Base-by-base conservation (phyloP, 176 grass and related monocot genomes). In the Melocanna baccifera region DNA sequence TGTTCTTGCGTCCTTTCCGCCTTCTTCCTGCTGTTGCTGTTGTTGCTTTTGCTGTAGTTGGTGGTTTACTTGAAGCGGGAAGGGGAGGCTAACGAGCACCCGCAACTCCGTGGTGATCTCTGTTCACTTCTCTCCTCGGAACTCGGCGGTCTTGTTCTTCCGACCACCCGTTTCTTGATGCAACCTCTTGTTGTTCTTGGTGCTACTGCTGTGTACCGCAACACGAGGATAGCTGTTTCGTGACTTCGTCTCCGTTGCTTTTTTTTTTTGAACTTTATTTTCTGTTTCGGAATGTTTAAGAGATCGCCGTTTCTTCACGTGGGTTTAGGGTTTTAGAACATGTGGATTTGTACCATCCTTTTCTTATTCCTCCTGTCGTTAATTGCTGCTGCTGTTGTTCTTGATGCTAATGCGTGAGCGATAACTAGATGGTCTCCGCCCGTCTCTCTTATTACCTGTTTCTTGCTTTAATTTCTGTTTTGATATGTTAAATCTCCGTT, bases 251-350 rank as follows among this genome's bases (percentile, higher is more conserved):
- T 62, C 9, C 26, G 57, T 62, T 34, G 26, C 0, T 45, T 67
- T 18, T 3, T 34, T 23, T 45, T 29, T 22, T 78, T 62, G 5
- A 62, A 62, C 28, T 75, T 7, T 51, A 20, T 40, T 66, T 52
- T 71, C 23, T 59, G 6, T 9, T 53, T 8, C 12, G 18, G 46
- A 45, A 57, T 67, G 69, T 45, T 75, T 56, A 37, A 64, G 69
- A 74, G 46, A 41, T 73, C 34, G 18, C 13, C 15, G 36, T 29
- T 53, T 65, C n/a, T 80, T 65, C n/a, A 18, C 41, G 23, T 56
- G 47, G 34, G 50, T 65, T 57, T 81, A 87, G 69, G 47, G 85
- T 65, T 86, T 86, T 55, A 45, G 57, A 80, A 73, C 5, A 25
- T 81, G 18, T 67, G 40, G 46, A 43, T 65, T 80, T 80, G 46